Conservation (phyloP, 305 asterid species). For the Fraxinus greggii region DNA sequence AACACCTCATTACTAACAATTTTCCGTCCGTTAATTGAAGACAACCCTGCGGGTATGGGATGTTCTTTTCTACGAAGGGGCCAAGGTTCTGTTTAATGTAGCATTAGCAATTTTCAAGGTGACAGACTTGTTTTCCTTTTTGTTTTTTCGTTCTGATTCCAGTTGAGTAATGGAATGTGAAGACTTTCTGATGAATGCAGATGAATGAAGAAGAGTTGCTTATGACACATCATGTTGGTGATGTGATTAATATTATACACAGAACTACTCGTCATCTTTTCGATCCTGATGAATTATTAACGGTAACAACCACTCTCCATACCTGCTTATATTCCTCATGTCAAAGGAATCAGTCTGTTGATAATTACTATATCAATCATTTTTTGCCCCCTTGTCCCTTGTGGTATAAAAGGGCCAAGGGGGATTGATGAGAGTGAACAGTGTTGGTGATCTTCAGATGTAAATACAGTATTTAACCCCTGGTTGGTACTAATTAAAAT, state of each 20-base stretch:
- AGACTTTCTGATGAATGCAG: slow-evolving; percentile 42
- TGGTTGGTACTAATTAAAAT: no score
- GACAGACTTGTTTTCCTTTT: background rate
- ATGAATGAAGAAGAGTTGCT: slow-evolving; percentile 91
- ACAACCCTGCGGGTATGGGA: slow-evolving; percentile 96
- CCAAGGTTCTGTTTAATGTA: slow-evolving; percentile 71
- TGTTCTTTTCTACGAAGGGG: slow-evolving; percentile 96
- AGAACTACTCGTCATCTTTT: slow-evolving; percentile 79
- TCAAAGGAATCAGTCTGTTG: background rate
- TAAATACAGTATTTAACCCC: background rate
- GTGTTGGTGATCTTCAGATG: background rate
- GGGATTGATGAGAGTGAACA: background rate
- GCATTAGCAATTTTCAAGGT: slow-evolving; percentile 96
- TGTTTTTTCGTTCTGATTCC: background rate
- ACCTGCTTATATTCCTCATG: background rate
- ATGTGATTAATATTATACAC: slow-evolving; percentile 83
- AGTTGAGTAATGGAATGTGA: background rate
- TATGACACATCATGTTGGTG: slow-evolving; percentile 74
- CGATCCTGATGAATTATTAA: slow-evolving; percentile 87
- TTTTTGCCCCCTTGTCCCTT: background rate
- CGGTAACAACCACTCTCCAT: slow-evolving; percentile 42
- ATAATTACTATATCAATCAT: background rate
- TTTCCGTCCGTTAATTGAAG: slow-evolving; percentile 33
- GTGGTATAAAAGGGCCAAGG: background rate
- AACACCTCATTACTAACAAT: slow-evolving; percentile 16